A percentile compares a stretch with the other conserved stretches of the same genome.
Conservation (phyloP, 257 asterid genomes). For the Cordia subcordata region DNA sequence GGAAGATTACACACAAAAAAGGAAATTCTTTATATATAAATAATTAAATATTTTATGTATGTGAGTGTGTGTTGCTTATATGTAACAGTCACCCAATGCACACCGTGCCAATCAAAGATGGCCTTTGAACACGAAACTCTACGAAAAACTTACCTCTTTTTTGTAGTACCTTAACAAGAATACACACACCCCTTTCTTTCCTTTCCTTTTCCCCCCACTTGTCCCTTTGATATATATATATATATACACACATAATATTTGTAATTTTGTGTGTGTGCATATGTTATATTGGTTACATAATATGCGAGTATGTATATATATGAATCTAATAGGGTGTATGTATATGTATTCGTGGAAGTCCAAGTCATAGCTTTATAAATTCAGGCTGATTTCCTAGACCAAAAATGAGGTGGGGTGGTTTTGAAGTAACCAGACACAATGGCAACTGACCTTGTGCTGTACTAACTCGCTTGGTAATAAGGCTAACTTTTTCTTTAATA, state of each 20-base stretch:
- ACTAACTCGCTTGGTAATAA: too few relatives aligned
- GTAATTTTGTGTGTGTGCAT: too few relatives aligned
- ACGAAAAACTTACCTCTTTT: conserved; percentile 9
- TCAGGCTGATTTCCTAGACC: not conserved
- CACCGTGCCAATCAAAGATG: conserved; percentile 6
- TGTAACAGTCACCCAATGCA: not conserved
- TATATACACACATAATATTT: too few relatives aligned
- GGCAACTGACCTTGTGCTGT: too few relatives aligned
- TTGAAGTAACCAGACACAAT: too few relatives aligned
- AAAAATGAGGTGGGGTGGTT: not conserved
- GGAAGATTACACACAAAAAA: not conserved
- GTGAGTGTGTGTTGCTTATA: not conserved
- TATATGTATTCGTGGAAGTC: not conserved
- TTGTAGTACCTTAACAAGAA: conserved; percentile 6
- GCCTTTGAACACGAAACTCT: conserved; percentile 16
- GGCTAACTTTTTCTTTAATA: too few relatives aligned
- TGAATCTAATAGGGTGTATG: not conserved
- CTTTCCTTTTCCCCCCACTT: not conserved
- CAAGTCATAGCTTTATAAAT: not conserved
- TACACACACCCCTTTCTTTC: not conserved
- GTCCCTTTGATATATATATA: not conserved
- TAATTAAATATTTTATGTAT: not conserved
- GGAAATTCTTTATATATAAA: not conserved
- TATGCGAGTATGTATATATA: too few relatives aligned
- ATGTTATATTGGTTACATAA: too few relatives aligned